Percentiles rank a stretch among this genome's conserved stretches.
phyloP scores from a whole-genome alignment of 441 rosid species.

The Viola pubescens region DNA sequence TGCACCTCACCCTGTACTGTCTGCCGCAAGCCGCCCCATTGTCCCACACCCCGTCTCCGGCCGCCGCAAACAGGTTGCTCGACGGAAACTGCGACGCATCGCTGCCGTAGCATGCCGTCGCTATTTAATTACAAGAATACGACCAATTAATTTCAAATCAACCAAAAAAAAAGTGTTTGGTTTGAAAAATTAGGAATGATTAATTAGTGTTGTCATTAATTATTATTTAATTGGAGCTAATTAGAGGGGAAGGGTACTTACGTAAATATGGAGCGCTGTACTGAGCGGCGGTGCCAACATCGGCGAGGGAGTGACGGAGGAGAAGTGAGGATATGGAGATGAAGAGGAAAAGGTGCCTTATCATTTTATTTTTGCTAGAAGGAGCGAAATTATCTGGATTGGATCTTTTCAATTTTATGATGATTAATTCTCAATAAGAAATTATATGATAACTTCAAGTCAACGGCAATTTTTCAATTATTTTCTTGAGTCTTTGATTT shows the following conservation, averaged over 20 bases:
- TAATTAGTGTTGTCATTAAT: no score
- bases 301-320: conserved; percentile 19
- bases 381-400: no score
- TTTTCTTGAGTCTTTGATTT: no score
- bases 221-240: no score
- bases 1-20: conserved; percentile 50
- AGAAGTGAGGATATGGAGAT: conserved; percentile 8
- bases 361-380: background rate
- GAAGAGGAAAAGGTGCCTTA: background rate
- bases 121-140: conserved; percentile 14
- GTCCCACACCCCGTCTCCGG: conserved; percentile 66
- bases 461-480: no score
- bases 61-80: conserved; percentile 51
- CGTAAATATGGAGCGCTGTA: conserved; percentile 51
- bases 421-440: no score
- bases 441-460: no score
- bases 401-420: no score
- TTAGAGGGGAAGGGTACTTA: conserved; percentile 17
- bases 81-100: conserved; percentile 47
- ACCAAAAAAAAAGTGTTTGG: no score
- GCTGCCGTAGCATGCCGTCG: conserved; percentile 34
- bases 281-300: conserved; percentile 45
- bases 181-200: no score
- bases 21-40: conserved; percentile 63
- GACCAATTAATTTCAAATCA: no score